A percentile compares a stretch with the other conserved stretches of the same genome.
These are phyloP conservation scores for Fusarium nematophilum DNA, from an alignment of 2,329 filamentous ascomycete genomes.

Conservation along the genomic window DNA sequence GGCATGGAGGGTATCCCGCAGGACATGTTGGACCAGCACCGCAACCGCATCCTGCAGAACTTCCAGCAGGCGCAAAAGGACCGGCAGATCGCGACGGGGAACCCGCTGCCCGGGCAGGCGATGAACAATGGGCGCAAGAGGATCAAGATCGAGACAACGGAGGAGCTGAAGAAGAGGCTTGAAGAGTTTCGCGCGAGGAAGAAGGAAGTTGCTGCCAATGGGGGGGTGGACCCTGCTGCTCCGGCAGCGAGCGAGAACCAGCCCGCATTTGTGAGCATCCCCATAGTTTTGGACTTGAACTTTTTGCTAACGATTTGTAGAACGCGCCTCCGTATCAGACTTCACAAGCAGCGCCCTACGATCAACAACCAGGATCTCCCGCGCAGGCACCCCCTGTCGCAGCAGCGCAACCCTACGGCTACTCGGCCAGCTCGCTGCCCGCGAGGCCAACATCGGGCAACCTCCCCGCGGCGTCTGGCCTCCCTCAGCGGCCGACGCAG, in stretches of 20 bases:
- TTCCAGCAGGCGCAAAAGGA: conserved; percentile 90
- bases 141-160: conserved; percentile 77
- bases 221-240: conserved; percentile 51
- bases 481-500: conserved; percentile 58
- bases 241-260: conserved; percentile 58
- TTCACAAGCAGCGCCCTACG: conserved; percentile 29
- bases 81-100: conserved; percentile 83
- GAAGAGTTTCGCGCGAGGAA: conserved; percentile 80
- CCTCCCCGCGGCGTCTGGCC: conserved; percentile 52
- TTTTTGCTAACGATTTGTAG: conserved; percentile 47
- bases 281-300: no score
- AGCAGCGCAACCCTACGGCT: conserved; percentile 46
- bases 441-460: conserved; percentile 56
- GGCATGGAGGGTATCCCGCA: conserved; percentile 97
- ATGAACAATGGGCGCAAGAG: conserved; percentile 76
- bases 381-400: conserved; percentile 35
- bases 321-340: conserved; percentile 52
- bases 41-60: conserved; percentile 85
- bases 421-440: conserved; percentile 57
- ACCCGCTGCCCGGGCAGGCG: conserved; percentile 76
- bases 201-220: conserved; percentile 65
- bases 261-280: conserved; percentile 65
- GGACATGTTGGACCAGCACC: conserved; percentile 84
- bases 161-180: conserved; percentile 83
- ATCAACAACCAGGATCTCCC: conserved; percentile 41